Conservation (phyloP, 805 yeast genomes). For the Teunomyces tritomae region DNA sequence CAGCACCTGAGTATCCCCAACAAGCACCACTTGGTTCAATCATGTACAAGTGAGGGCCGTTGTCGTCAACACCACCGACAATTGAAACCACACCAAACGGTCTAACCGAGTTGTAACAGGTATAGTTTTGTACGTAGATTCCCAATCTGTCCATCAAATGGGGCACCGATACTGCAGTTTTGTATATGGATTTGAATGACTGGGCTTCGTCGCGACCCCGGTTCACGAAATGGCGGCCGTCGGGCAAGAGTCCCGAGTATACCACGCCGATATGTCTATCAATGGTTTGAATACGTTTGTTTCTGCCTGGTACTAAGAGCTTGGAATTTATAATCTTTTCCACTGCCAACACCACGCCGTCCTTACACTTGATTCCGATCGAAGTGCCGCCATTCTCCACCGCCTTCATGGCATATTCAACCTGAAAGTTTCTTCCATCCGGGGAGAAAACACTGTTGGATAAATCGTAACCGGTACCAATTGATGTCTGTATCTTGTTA, state of each 20-base stretch:
- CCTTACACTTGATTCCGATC: conserved; percentile 85
- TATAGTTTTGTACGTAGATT: conserved; percentile 89
- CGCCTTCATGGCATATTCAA: conserved; percentile 95
- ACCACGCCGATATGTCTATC: conserved; percentile 94
- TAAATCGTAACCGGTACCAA: conserved; percentile 98
- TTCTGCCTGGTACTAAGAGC: conserved; percentile 82
- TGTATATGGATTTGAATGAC: conserved; percentile 72
- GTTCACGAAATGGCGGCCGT: conserved; percentile 89
- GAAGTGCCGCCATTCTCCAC: conserved; percentile 97
- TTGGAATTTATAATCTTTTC: conserved; percentile 88
- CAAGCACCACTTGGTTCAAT: conserved; percentile 95
- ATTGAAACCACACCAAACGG: conserved; percentile 95
- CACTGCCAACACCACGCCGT: conserved; percentile 96
- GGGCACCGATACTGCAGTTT: conserved; percentile 73
- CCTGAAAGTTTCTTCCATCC: conserved; percentile 95
- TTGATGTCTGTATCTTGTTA: conserved; percentile 60
- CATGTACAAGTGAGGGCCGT: conserved; percentile 93
- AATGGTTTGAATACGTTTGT: conserved; percentile 86
- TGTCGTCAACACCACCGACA: conserved; percentile 88
- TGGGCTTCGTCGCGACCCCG: conserved; percentile 91
- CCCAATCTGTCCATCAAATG: conserved; percentile 86
- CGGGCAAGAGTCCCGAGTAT: conserved; percentile 93
- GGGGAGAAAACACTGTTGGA: conserved; percentile 94
- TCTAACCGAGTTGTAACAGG: conserved; percentile 94
- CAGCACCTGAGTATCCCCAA: conserved; percentile 98